Base-by-base conservation (phyloP, 148 eudicot genomes). In the Chenopodium album region DNA sequence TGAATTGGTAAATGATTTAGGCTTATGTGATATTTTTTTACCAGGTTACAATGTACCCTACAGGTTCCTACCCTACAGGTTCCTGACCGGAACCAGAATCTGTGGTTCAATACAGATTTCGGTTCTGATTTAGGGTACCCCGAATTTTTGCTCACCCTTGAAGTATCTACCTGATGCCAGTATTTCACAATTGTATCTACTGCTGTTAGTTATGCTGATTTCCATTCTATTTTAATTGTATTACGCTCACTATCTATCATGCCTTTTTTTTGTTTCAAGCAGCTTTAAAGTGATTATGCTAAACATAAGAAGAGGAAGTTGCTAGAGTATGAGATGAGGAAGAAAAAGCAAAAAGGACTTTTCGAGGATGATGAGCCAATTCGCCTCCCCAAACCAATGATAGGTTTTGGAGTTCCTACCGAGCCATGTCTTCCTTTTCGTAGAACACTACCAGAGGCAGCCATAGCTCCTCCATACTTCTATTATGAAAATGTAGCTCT, bases 401-500 rank as follows among this genome's bases (percentile, higher is more conserved):
- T 94, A 22, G 99, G 99, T 26, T 96, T 87, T 84, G 99, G 98
- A 13, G 89, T 91, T 31, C 99, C 97, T 0, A 80, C 87, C 0
- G 86, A 82, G 48, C 68, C 83, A 1, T 47, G 81, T 56, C 78
- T 79, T 52, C 52, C 73, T 9, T 70, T 76, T 52, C 81, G 67
- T 13, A 87, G 99, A 74, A 80, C 20, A 7, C 90, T 96, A 48
- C 95, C 98, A 0, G 90, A 85, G 66, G 87, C 81, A 69, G 95
- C 98, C 62, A 78, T 73, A 56, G 97, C 93, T 9, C 97, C 94
- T 50, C 99, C 99, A 4, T 96, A 75, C 75, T 96, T 96, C 71
- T 96, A 91, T 59, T 96, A 92, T 16, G 99, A 96, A 80, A 96
- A 96, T 77, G 98, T 96, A n/a, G 99, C 99, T 0, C 86, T 96